These are phyloP conservation scores for Hippophae rhamnoides DNA, from an alignment of 306 rosid genomes.

Conservation along the genomic window DNA sequence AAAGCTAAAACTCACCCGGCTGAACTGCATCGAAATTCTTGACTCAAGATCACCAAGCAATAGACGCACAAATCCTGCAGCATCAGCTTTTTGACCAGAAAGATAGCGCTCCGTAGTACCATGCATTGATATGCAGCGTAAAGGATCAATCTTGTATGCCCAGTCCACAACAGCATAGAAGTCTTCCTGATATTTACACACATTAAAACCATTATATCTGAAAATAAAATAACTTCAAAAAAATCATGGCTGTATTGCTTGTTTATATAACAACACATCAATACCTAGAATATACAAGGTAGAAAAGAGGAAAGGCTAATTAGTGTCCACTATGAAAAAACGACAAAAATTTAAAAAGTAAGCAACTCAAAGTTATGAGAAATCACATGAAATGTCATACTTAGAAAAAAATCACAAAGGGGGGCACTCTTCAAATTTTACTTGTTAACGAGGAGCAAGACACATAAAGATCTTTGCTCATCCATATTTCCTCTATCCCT, in stretches of 20 bases:
- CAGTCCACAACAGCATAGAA: constrained; percentile 84
- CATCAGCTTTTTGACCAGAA: constrained; percentile 83
- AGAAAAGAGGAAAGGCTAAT: not conserved
- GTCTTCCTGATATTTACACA: constrained; percentile 68
- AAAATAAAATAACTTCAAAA: constrained; percentile 16
- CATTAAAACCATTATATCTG: constrained; percentile 4
- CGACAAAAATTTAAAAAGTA: too few relatives aligned
- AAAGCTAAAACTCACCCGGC: constrained; percentile 52
- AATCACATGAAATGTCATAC: too few relatives aligned
- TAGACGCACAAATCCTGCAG: constrained; percentile 87
- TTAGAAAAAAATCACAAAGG: too few relatives aligned
- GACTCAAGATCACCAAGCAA: constrained; percentile 84
- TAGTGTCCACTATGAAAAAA: not conserved
- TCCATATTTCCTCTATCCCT: not conserved
- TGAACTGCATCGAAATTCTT: constrained; percentile 66
- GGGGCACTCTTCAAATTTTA: too few relatives aligned
- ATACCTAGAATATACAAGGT: not conserved
- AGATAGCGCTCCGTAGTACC: constrained; percentile 93
- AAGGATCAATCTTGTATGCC: constrained; percentile 94
- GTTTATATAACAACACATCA: constrained; percentile 11
- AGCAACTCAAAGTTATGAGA: too few relatives aligned
- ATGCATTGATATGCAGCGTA: constrained; percentile 96
- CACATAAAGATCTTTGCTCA: not conserved
- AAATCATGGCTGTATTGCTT: not conserved
- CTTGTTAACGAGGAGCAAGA: too few relatives aligned